Conservation (phyloP, 1,139 yeast genomes). For the Saccharomyces pastorianus region DNA sequence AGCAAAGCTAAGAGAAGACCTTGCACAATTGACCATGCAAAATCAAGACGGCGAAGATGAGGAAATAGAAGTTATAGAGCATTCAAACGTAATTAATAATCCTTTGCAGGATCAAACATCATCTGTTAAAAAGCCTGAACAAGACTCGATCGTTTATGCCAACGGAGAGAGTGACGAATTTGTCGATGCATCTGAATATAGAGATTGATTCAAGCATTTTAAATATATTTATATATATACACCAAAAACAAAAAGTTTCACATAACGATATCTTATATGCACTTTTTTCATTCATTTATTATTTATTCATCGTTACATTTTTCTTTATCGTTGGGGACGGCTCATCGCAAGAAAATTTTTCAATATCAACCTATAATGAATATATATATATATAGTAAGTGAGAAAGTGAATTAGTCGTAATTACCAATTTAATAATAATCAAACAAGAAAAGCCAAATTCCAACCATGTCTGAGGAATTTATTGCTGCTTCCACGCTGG, state of each 20-base stretch:
- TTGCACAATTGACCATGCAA: constrained; percentile 25
- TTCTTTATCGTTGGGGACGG: neutral
- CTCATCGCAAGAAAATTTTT: constrained; percentile 3
- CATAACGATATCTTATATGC: too few species aligned
- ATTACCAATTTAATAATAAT: neutral
- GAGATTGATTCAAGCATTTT: constrained; percentile 1
- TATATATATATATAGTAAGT: neutral
- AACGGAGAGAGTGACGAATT: constrained; percentile 47
- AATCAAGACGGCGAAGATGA: constrained; percentile 8
- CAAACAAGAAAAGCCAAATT: neutral
- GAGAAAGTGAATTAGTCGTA: too few species aligned
- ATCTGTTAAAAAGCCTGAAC: constrained; percentile 24
- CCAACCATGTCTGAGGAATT: neutral
- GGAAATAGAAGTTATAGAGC: constrained; percentile 9
- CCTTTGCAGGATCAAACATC: constrained; percentile 7
- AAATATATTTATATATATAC: too few species aligned
- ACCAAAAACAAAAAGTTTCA: neutral
- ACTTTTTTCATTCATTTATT: too few species aligned
- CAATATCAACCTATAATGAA: neutral
- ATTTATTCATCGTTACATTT: neutral
- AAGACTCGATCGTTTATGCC: constrained; percentile 38
- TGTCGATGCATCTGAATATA: constrained; percentile 32
- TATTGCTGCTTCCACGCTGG: constrained; percentile 29
- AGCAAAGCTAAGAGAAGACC: constrained; percentile 55
- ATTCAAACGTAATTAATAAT: constrained; percentile 8